Evolutionary conservation across 2,329 filamentous ascomycete species (phyloP), one percentile per base, ranked within the genome.

Genomic region (Pseudophaeomoniella oleicola): DNA sequence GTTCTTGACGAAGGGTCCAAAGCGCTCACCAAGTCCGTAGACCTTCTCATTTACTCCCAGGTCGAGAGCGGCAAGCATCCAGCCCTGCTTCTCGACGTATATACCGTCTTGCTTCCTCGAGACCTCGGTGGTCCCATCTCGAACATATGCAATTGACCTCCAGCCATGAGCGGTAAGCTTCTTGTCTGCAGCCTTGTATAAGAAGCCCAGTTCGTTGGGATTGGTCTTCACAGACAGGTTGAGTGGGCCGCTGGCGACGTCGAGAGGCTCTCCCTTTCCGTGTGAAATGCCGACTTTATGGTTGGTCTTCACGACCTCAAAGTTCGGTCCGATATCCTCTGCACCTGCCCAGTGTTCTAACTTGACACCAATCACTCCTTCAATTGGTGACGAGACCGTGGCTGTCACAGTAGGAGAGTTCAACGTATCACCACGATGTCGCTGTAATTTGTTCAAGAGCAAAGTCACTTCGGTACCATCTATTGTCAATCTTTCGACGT

Each of bases 1-100:
- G 30, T 84, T 74, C 54, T 82, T 85, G 53, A 81, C 79, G 56
- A 81, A 81, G 4, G 78, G 72, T 0, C 81, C 81, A 50, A 86
- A 87, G 11, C 81, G 67, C 57, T 86, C 81, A 2, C 81, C 81
- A 3, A 86, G 66, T 0, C 81, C 81, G 53, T 83, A 79, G 11
- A 86, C 67, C 1, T 75, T 72, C 54, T 86, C 81, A 12, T 65
- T 62, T 3, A 72, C 54, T 11, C 54, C 50, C 1, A 60, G 42
- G 33, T 59, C 56, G 5, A 59, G 49, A n/a, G 45, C 57, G 1
- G 55, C 49, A 30, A 60, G 56, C 50, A 59, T 59, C 43, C 59
- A 55, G 4, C 56, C 56, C 36, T 59, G 48, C 4, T 50, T 49
- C 36, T 59, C 54, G 22, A 52, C 50, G 45, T 54, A 60, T 27